These are phyloP conservation scores for Cronartium ribicola DNA, from an alignment of 1,284 basidiomycete genomes.

Conservation along the genomic window DNA sequence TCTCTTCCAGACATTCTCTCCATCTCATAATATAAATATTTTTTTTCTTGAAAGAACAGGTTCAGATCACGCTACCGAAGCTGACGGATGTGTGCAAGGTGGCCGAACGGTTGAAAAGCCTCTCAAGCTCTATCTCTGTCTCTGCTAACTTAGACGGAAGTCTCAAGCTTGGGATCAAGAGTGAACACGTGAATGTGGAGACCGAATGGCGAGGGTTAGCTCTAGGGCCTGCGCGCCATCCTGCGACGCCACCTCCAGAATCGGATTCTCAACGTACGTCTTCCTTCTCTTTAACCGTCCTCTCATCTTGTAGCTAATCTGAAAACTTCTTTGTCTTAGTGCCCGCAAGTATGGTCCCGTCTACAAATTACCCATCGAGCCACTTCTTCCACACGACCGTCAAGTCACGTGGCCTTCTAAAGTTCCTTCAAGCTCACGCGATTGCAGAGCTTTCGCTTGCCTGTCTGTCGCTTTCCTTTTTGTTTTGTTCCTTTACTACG, in stretches of 20 bases:
- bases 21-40: background rate
- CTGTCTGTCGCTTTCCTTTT: constrained; percentile 9
- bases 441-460: constrained; percentile 26
- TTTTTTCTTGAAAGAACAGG: constrained; percentile 54
- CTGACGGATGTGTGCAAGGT: constrained; percentile 72
- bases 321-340: background rate
- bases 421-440: constrained; percentile 27
- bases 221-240: background rate
- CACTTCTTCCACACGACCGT: constrained; percentile 22
- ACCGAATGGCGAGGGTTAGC: constrained; percentile 36
- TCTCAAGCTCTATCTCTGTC: constrained; percentile 70
- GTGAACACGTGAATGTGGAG: constrained; percentile 46
- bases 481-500: background rate
- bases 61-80: constrained; percentile 74
- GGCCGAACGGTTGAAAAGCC: constrained; percentile 67
- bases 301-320: background rate
- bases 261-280: background rate
- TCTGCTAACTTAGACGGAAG: constrained; percentile 61
- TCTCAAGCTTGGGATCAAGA: constrained; percentile 43
- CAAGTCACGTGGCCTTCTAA: constrained; percentile 28
- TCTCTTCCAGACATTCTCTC: background rate
- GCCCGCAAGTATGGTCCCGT: background rate
- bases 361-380: constrained; percentile 1
- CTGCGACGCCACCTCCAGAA: background rate
- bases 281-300: background rate